These are phyloP conservation scores for Talaromyces albobiverticillius DNA, from an alignment of 2,329 filamentous ascomycete species.

Conservation along the genomic window DNA sequence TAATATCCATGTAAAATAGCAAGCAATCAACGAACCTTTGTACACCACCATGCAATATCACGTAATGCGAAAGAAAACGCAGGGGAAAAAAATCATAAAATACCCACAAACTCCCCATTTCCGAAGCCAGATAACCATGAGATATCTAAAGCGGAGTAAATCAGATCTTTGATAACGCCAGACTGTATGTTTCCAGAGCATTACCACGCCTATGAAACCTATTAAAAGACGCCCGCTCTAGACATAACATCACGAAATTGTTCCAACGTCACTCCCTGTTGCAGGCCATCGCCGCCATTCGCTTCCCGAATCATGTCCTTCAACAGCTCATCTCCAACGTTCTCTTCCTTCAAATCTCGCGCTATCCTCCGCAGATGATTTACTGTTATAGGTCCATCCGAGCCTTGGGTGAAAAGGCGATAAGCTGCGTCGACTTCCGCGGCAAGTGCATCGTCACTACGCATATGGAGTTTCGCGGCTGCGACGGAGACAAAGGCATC, in stretches of 20 bases:
- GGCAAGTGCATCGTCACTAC: constrained; percentile 53
- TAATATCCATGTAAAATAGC: no score
- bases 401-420: constrained; percentile 65
- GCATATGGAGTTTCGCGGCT: constrained; percentile 74
- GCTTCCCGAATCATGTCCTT: constrained; percentile 95
- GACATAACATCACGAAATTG: constrained; percentile 88
- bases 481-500: constrained; percentile 81
- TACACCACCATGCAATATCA: no score
- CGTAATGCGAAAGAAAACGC: no score
- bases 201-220: background rate
- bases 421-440: constrained; percentile 81
- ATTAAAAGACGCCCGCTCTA: constrained; percentile 74
- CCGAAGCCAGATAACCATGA: background rate
- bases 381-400: constrained; percentile 67
- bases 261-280: constrained; percentile 67
- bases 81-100: no score
- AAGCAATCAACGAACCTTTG: no score
- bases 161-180: background rate
- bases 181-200: background rate
- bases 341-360: constrained; percentile 73
- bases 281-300: constrained; percentile 73
- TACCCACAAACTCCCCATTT: background rate
- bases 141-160: background rate
- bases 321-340: constrained; percentile 74
- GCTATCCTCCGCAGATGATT: constrained; percentile 76